A percentile compares a stretch with the other conserved stretches of the same genome.
Evolutionary conservation across 2,329 filamentous ascomycete species (phyloP).

Genomic region (Lasiodiplodia sp.): DNA sequence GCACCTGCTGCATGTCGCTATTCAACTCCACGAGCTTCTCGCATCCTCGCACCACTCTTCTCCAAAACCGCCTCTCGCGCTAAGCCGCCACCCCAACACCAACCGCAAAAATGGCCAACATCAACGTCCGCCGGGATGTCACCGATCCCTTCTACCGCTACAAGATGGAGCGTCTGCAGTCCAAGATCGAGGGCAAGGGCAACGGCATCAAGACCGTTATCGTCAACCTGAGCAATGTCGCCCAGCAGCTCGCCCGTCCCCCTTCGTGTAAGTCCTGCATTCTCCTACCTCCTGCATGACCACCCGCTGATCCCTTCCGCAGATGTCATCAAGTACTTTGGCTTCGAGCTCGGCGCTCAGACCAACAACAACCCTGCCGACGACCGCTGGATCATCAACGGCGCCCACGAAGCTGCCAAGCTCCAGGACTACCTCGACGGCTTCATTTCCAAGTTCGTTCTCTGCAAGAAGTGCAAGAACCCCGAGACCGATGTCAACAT

Average conservation of each 20-base stretch:
- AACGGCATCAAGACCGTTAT: constrained; percentile 99
- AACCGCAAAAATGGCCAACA: constrained; percentile 84
- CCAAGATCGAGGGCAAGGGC: constrained; percentile 99
- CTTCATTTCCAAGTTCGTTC: constrained; percentile 98
- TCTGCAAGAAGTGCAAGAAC: constrained; percentile 99
- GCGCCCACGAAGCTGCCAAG: constrained; percentile 92
- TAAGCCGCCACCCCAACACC: constrained; percentile 14
- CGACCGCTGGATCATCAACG: constrained; percentile 99
- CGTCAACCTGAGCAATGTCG: constrained; percentile 94
- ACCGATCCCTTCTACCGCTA: constrained; percentile 99
- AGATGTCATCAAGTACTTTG: constrained; percentile 99
- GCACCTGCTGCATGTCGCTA: constrained; percentile 67
- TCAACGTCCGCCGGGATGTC: constrained; percentile 97
- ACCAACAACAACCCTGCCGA: constrained; percentile 97
- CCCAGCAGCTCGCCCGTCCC: constrained; percentile 88
- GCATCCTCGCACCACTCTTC: constrained; percentile 38
- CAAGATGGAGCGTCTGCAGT: constrained; percentile 99
- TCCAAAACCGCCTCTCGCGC: constrained; percentile 40
- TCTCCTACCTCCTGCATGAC: constrained; percentile 14
- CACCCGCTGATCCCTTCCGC: constrained; percentile 29
- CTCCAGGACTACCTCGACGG: constrained; percentile 98
- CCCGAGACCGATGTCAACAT: constrained; percentile 96
- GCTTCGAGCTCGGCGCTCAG: constrained; percentile 97
- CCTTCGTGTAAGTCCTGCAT: constrained; percentile 66
- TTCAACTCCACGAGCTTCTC: constrained; percentile 49